Base-by-base conservation (phyloP, 1,139 yeast species). In the Yamadazyma taylorii region DNA sequence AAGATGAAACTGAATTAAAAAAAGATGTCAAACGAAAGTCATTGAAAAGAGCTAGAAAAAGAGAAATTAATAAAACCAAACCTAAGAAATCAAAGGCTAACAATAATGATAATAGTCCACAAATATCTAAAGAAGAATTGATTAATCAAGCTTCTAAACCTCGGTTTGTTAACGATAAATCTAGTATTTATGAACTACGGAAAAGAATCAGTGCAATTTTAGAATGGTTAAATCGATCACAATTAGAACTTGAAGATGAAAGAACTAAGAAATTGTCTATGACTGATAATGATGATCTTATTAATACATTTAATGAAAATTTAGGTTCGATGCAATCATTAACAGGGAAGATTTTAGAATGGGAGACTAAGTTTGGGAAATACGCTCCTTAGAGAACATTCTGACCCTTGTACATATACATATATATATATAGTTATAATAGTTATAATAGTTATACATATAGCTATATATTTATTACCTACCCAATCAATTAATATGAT, bases 141-240 rank as follows among this genome's bases (percentile, higher is more conserved):
- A 47, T 79, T 15, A 79, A 73, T 44, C 85, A 81, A 53, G 82
- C 89, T 5, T 83, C 89, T 32, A 85, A 80, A 50, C 96, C 97
- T 11, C 75, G 96, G 37, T 70, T 79, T 38, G 97, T 95, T 6
- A 83, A 83, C 41, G 79, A 82, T 10, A 76, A 86, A 38, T 77
- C 87, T 2, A 75, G 89, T 2, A 63, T 89, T 41, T 75, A 77
- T 47, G 98, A 90, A 56, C 80, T 90, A 81, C 78, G 90, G 38
- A 82, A 88, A 53, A 73, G 98, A 40, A 86, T 89, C 1, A 85
- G 90, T 4, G 95, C 96, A 3, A 89, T 92, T 14, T 67, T 90
- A 51, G 97, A 92, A 62, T 92, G 90, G 73, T 73, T 90, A 22
- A 88, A 88, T 7, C 71, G 96, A 34, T 84, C 95, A 2, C 95